Conservation (phyloP, 2,329 filamentous ascomycete genomes). For the Fusarium sarcochroum region DNA sequence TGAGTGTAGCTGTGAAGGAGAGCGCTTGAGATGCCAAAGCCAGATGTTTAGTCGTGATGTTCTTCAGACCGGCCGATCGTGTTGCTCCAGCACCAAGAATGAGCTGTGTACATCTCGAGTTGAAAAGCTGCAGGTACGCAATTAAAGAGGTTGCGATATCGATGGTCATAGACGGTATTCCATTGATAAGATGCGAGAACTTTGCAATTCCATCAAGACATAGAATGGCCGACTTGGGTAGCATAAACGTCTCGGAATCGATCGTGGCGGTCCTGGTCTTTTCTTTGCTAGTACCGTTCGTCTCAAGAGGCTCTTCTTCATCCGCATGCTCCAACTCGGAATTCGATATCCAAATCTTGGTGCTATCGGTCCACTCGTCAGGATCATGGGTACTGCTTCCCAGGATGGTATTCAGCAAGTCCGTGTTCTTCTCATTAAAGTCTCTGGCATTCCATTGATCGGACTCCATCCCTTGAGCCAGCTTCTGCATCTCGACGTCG, state of each 20-base stretch:
- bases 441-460: conserved; percentile 86
- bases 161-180: conserved; percentile 89
- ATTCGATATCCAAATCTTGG: conserved; percentile 69
- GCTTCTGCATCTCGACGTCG: conserved; percentile 79
- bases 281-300: conserved; percentile 69
- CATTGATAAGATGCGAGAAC: conserved; percentile 85
- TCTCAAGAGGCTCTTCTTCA: conserved; percentile 55
- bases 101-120: conserved; percentile 94
- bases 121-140: conserved; percentile 92
- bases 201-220: conserved; percentile 86
- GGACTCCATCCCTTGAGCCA: conserved; percentile 82
- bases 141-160: conserved; percentile 86
- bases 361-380: conserved; percentile 73
- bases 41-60: conserved; percentile 96
- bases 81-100: conserved; percentile 96
- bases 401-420: conserved; percentile 74
- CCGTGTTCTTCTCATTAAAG: conserved; percentile 74
- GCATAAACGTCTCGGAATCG: conserved; percentile 86
- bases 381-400: conserved; percentile 80
- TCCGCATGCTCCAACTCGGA: conserved; percentile 55
- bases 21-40: conserved; percentile 91
- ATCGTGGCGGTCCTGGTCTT: conserved; percentile 81
- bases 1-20: conserved; percentile 86
- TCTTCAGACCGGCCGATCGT: conserved; percentile 88
- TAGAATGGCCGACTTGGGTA: conserved; percentile 85